These are phyloP conservation scores for Ophiostoma ulmi DNA, from an alignment of 2,329 filamentous ascomycete species.

Conservation along the genomic window DNA sequence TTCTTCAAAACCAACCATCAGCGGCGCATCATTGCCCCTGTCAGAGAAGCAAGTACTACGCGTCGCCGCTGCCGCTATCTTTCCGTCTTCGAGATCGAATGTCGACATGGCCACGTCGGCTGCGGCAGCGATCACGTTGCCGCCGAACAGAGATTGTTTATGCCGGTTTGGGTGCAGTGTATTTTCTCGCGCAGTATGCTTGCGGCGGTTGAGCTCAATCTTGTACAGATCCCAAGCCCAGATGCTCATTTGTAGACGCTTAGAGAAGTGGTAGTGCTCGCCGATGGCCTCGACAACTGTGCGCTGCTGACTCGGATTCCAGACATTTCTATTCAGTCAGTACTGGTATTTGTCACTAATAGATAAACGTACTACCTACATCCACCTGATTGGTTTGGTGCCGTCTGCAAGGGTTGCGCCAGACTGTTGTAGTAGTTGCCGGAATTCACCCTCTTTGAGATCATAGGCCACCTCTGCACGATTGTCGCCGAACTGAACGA, in stretches of 20 bases:
- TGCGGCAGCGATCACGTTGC: neutral
- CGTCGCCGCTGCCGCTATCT: neutral
- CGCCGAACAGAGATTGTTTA: neutral
- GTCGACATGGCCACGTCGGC: neutral
- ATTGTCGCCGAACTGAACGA: slow-evolving; percentile 58
- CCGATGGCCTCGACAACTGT: slow-evolving; percentile 52
- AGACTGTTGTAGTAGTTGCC: slow-evolving; percentile 35
- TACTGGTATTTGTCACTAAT: neutral
- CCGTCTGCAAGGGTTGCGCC: slow-evolving; percentile 29
- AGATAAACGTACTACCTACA: slow-evolving; percentile 33
- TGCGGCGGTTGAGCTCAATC: neutral
- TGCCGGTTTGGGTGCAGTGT: neutral
- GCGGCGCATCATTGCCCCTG: neutral
- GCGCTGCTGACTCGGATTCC: slow-evolving; percentile 58
- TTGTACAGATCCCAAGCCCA: slow-evolving; percentile 45
- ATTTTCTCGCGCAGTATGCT: neutral
- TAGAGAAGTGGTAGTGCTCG: slow-evolving; percentile 62
- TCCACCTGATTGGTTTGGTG: slow-evolving; percentile 58
- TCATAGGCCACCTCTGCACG: slow-evolving; percentile 53
- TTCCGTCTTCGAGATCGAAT: slow-evolving; percentile 20
- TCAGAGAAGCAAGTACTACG: neutral
- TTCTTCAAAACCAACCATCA: neutral
- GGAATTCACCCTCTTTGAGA: slow-evolving; percentile 42
- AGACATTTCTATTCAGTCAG: slow-evolving; percentile 49
- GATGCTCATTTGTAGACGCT: slow-evolving; percentile 54